Base-by-base conservation (phyloP, 495 filamentous ascomycete genomes). In the Penicillium salamii region DNA sequence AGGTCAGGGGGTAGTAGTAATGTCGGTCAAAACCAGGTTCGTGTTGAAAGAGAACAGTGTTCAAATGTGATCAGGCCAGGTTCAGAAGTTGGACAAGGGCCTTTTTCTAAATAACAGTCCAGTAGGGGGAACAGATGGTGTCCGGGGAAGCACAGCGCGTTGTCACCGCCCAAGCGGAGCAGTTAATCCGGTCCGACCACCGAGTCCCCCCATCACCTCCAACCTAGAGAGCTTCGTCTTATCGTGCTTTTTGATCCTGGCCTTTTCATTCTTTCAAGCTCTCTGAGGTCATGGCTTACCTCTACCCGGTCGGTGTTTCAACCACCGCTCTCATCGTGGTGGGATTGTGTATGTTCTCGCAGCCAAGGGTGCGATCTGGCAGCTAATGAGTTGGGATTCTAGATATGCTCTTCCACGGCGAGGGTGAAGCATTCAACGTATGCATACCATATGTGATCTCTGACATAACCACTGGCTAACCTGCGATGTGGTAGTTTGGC, bases 381-480 rank as follows among this genome's bases (percentile, higher is more conserved):
- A 52, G 53, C 68, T 71, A 62, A 65, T 50, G 9, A 21, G 34
- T 76, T 55, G 49, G 46, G 21, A 42, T 52, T 44, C 28, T 66
- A 98, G 95, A 99, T 74, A 90, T 99, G 88, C 87, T 99, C 51
- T 95, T 99, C 65, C 92, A 90, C 58, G 91, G 89, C 43, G 89
- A 91, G 61, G 93, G 95, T 53, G 95, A 99, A 80, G 77, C 83
- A 29, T 99, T 97, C 72, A 95, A 99, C 75, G 93, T 96, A 84
- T 43, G 85, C 66, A 40, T 9, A 17, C 5, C 18, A 4, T 7
- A 3, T 21, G 2, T 31, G 12, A n/a, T 1, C 18, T 32, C 8
- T 19, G 3, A 20, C 9, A 32, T 7, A 2, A 32, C 6, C 7
- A 20, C 18, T 15, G 9, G 52, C 55, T 71, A 53, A 75, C 52